Percentiles rank a stretch among this genome's conserved stretches.
Evolutionary conservation across 768 basidiomycete genomes (phyloP).

Genomic region (Psilocybe tampanensis): DNA sequence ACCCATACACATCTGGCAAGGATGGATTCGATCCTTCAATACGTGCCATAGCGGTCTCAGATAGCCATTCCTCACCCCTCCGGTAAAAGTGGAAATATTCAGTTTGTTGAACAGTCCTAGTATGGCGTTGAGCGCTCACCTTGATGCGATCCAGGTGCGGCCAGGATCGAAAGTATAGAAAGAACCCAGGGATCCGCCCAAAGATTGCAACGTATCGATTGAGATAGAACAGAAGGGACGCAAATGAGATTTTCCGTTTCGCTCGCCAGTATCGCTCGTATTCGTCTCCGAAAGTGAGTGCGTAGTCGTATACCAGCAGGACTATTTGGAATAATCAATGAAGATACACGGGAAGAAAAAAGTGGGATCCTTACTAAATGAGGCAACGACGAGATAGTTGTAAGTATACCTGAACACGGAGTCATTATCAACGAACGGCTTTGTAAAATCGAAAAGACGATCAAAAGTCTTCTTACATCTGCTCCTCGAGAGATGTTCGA

Average conservation of each 20-base stretch:
- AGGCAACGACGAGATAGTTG: background rate
- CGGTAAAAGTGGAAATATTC: background rate
- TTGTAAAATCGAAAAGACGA: background rate
- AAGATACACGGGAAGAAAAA: no score
- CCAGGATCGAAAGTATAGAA: background rate
- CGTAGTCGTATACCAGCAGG: constrained; percentile 3
- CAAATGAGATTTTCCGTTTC: background rate
- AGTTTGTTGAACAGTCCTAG: no score
- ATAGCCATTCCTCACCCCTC: background rate
- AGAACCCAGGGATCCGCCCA: background rate
- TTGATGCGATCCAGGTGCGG: background rate
- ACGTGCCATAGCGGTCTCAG: background rate
- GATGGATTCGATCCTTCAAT: background rate
- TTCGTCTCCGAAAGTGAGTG: background rate
- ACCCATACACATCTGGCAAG: background rate
- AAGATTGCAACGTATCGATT: background rate
- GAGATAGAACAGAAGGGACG: background rate
- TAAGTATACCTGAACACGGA: background rate
- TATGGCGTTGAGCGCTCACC: background rate
- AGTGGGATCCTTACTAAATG: background rate
- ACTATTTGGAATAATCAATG: background rate
- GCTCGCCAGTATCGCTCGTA: background rate
- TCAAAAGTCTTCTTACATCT: background rate
- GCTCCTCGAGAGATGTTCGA: background rate
- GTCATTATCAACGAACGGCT: background rate